phyloP scores from a whole-genome alignment of 2,329 filamentous ascomycete genomes.

The Boeremia exigua region DNA sequence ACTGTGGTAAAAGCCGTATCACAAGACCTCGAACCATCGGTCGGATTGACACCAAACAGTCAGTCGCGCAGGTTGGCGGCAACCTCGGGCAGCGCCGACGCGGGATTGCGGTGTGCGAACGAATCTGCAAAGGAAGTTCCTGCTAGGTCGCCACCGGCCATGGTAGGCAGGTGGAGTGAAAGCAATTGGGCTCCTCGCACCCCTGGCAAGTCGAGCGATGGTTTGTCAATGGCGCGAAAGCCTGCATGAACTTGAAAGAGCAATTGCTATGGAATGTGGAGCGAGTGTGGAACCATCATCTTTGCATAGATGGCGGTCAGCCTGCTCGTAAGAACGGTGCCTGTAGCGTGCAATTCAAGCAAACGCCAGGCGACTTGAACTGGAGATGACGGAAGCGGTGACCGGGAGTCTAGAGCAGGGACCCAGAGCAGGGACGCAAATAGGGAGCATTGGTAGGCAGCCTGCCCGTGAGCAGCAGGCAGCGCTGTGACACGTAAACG shows the following conservation, averaged over 20 bases:
- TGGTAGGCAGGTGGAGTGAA: slow-evolving; percentile 23
- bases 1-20: slow-evolving; percentile 29
- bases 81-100: slow-evolving; percentile 30
- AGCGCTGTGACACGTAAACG: slow-evolving; percentile 28
- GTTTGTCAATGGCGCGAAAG: slow-evolving; percentile 15
- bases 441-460: slow-evolving; percentile 19
- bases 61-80: slow-evolving; percentile 24
- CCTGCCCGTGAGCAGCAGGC: slow-evolving; percentile 23
- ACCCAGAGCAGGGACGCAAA: neutral
- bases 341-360: slow-evolving; percentile 14
- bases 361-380: slow-evolving; percentile 8
- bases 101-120: slow-evolving; percentile 16
- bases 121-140: slow-evolving; percentile 21
- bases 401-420: slow-evolving; percentile 17
- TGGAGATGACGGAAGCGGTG: slow-evolving; percentile 33
- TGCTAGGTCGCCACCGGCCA: slow-evolving; percentile 19
- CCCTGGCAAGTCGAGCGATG: slow-evolving; percentile 20
- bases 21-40: slow-evolving; percentile 37
- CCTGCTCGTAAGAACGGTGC: slow-evolving; percentile 19
- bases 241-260: slow-evolving; percentile 16
- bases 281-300: slow-evolving; percentile 32
- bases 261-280: slow-evolving; percentile 34
- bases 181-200: slow-evolving; percentile 22
- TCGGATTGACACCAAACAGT: slow-evolving; percentile 20
- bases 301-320: slow-evolving; percentile 34